Evolutionary conservation across 2,329 filamentous ascomycete species (phyloP), one percentile per base, ranked within the genome.

Genomic region (Diaporthe sp.): DNA sequence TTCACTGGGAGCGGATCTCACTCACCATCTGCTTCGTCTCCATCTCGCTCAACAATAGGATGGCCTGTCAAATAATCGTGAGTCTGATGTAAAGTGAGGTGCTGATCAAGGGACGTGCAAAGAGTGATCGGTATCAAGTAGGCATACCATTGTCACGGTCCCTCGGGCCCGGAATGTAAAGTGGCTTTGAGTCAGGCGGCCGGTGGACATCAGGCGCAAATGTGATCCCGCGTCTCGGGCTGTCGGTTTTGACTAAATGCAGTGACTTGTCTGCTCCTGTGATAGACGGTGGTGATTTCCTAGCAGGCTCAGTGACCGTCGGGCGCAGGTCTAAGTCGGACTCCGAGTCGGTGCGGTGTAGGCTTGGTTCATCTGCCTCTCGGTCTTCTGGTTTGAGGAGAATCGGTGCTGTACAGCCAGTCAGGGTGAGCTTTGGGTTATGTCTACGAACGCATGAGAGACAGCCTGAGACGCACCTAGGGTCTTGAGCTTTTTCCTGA

Each of bases 401-500:
- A 10, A 39, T 53, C 34, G 63, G 63, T 68, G 63, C 63, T 68
- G 47, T 37, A 25, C n/a, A 1, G 22, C 44, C 22, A n/a, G 39
- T 39, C 63, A 68, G 47, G 6, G 6, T 20, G 8, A 20, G 22
- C 8, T 12, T 4, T 20, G 25, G 10, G 31, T 9, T 13, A 68
- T 68, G 22, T 17, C 47, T 39, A 31, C 1, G 12, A 39, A 37
- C 2, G 34, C 22, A 31, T 28, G 13, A 5, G 10, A 28, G 17
- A 5, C 7, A 68, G 22, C 22, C 42, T 15, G 2, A 20, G 31
- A 39, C 63, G 15, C n/a, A 68, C 63, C 63, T 2, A 68, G 63
- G 7, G 31, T 39, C 47, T 68, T 53, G 47, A 68, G 47, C n/a
- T 68, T 68, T 72, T 86, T 86, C 58, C 85, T 82, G 77, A 90